Evolutionary conservation across 2,329 filamentous ascomycete genomes (phyloP).

Genomic region (Aspergillus oerlinghausenensis): DNA sequence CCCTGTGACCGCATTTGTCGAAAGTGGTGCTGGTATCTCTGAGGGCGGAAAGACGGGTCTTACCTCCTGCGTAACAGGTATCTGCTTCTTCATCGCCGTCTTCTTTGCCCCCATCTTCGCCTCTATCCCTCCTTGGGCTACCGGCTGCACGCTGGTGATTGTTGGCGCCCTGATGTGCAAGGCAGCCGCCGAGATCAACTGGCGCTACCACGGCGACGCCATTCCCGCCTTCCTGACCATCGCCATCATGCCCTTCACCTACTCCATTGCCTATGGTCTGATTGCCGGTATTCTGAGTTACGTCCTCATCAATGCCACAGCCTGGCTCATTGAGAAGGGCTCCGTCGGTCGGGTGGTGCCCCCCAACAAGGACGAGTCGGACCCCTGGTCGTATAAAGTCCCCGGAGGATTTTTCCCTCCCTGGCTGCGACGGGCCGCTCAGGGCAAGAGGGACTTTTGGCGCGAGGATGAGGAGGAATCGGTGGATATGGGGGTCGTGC

Average conservation of each 20-base stretch:
- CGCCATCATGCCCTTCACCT: constrained; percentile 83
- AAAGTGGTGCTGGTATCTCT: constrained; percentile 84
- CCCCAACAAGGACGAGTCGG: constrained; percentile 69
- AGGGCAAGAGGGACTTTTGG: constrained; percentile 74
- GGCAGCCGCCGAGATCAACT: constrained; percentile 79
- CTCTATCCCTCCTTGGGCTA: constrained; percentile 84
- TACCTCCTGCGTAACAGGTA: constrained; percentile 71
- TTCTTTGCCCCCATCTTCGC: constrained; percentile 91
- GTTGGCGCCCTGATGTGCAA: constrained; percentile 85
- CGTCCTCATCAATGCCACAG: constrained; percentile 66
- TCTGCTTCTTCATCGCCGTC: constrained; percentile 81
- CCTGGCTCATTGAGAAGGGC: constrained; percentile 63
- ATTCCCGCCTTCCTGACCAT: constrained; percentile 82
- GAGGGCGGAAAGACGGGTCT: constrained; percentile 81
- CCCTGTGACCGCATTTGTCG: constrained; percentile 81
- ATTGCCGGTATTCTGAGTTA: constrained; percentile 77
- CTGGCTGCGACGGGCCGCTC: constrained; percentile 62
- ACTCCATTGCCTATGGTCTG: constrained; percentile 80
- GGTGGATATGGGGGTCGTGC: constrained; percentile 10
- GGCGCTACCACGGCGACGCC: constrained; percentile 78
- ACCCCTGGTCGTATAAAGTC: constrained; percentile 74
- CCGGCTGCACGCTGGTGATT: constrained; percentile 79
- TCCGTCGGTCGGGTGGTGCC: constrained; percentile 69
- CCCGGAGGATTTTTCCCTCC: constrained; percentile 70
- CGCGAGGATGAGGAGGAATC: constrained; percentile 29